These are phyloP conservation scores for Blastomyces emzantsi DNA, from an alignment of 2,329 filamentous ascomycete genomes.

Conservation along the genomic window DNA sequence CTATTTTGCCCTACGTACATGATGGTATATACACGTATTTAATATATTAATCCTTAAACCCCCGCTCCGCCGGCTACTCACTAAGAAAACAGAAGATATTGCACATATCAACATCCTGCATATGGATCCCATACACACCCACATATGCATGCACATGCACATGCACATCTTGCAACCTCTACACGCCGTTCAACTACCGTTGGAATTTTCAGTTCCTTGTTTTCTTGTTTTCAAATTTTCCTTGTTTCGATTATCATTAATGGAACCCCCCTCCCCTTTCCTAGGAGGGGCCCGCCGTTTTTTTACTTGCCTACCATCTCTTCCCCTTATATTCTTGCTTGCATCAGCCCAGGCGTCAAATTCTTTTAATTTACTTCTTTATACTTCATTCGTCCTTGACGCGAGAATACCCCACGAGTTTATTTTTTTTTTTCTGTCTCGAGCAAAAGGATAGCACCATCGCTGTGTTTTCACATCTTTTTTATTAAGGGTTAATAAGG, in stretches of 20 bases:
- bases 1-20: neutral
- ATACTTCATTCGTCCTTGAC: neutral
- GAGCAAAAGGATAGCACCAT: neutral
- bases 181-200: neutral
- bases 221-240: neutral
- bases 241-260: no score
- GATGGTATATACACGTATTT: neutral
- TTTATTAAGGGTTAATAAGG: no score
- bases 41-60: neutral
- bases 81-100: neutral
- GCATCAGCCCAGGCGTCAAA: constrained; percentile 5
- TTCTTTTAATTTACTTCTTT: neutral
- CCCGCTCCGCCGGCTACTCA: neutral
- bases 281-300: neutral
- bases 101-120: neutral
- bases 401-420: neutral
- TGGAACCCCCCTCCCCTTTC: neutral
- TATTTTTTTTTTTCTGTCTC: neutral
- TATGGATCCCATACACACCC: neutral
- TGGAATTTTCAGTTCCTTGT: no score
- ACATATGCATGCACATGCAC: neutral
- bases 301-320: neutral
- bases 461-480: no score
- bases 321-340: neutral
- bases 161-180: neutral